Evolutionary conservation across 1,139 yeast genomes (phyloP).

Genomic region (Scheffersomyces parashehatae): DNA sequence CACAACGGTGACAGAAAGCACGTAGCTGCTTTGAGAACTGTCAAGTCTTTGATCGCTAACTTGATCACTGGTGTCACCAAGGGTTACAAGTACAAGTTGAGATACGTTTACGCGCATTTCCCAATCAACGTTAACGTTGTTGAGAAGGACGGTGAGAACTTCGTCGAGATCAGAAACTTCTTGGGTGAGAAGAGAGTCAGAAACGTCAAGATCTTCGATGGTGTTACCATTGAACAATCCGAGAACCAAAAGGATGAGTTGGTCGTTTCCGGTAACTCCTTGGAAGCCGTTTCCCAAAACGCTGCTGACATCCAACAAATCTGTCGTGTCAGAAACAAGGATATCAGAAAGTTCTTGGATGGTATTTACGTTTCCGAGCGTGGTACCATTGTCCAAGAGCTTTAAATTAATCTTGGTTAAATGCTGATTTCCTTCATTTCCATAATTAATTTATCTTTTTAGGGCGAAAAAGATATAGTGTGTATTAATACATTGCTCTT

Average conservation of each 20-base stretch:
- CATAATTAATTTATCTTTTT: not conserved
- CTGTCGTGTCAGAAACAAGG: conserved; percentile 99
- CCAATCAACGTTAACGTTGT: conserved; percentile 95
- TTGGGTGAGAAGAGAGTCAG: conserved; percentile 98
- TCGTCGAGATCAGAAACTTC: conserved; percentile 97
- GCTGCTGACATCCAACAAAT: conserved; percentile 98
- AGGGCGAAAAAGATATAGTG: conserved; percentile 8
- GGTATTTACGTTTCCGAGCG: conserved; percentile 99
- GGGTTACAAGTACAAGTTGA: conserved; percentile 99
- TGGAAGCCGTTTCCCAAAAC: conserved; percentile 96
- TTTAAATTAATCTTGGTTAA: conserved; percentile 29
- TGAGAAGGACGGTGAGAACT: conserved; percentile 72
- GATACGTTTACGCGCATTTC: conserved; percentile 99
- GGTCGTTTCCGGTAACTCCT: conserved; percentile 90
- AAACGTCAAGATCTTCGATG: conserved; percentile 79
- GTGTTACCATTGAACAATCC: conserved; percentile 84
- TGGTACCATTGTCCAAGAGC: conserved; percentile 78
- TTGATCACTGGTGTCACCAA: conserved; percentile 97
- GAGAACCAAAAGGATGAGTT: conserved; percentile 92
- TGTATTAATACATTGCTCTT: conserved; percentile 24
- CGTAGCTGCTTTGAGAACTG: conserved; percentile 99
- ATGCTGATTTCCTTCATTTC: conserved; percentile 5
- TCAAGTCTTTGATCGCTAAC: conserved; percentile 92
- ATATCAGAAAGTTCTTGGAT: conserved; percentile 99
- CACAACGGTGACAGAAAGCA: conserved; percentile 99